Evolutionary conservation across 176 grass and related monocot species (phyloP).

Genomic region (Stipa capillata): DNA sequence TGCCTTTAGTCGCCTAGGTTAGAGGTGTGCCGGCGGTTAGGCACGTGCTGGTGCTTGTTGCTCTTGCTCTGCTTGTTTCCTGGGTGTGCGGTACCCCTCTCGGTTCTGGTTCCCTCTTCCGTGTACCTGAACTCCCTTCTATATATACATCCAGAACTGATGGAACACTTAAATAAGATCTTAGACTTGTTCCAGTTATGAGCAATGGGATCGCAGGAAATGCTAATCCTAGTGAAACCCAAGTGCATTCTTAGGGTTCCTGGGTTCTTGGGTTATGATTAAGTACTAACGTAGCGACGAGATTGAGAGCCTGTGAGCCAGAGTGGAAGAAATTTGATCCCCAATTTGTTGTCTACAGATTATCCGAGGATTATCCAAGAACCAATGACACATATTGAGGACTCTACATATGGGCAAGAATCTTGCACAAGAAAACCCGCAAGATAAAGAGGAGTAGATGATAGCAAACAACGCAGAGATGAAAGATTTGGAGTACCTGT

Average conservation of each 20-base stretch:
- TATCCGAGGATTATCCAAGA: neutral
- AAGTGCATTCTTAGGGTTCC: neutral
- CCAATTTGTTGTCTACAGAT: neutral
- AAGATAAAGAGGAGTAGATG: neutral
- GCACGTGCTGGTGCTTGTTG: no score
- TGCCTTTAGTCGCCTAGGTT: no score
- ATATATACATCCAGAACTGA: no score
- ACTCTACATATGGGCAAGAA: neutral
- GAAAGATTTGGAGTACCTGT: constrained; percentile 13
- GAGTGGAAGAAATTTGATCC: neutral
- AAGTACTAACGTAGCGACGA: neutral
- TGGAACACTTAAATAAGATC: no score
- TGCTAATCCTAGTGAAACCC: neutral
- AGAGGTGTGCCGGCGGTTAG: no score
- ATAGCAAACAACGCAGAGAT: neutral
- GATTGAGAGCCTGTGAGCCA: neutral
- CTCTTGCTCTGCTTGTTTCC: no score
- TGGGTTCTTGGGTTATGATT: neutral
- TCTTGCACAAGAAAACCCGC: neutral
- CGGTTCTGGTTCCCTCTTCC: no score
- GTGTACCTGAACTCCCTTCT: no score
- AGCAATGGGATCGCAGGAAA: neutral
- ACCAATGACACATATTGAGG: neutral
- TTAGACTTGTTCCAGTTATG: neutral
- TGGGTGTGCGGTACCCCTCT: no score